Evolutionary conservation across 805 yeast species (phyloP).

Genomic region (Priceomyces melissophilus): DNA sequence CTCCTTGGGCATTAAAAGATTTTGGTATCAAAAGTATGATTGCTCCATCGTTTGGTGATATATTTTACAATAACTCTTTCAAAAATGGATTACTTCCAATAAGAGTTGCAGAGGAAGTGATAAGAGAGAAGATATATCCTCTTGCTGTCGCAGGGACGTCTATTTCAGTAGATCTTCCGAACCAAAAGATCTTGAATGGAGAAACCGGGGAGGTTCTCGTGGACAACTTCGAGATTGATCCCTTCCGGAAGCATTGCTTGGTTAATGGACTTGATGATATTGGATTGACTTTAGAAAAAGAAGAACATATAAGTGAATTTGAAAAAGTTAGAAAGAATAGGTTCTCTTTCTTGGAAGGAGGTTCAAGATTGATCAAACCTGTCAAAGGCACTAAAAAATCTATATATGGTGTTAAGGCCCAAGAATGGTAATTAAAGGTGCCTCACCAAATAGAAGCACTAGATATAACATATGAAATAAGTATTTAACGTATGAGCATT

Average conservation of each 20-base stretch:
- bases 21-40: conserved; percentile 94
- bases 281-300: conserved; percentile 91
- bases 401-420: conserved; percentile 61
- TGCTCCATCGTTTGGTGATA: conserved; percentile 98
- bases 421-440: conserved; percentile 57
- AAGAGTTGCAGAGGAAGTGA: conserved; percentile 77
- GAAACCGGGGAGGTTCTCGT: conserved; percentile 61
- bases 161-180: conserved; percentile 79
- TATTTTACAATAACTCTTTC: conserved; percentile 94
- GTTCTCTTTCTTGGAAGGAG: conserved; percentile 93
- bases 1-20: conserved; percentile 98
- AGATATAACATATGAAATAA: too few species aligned
- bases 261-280: conserved; percentile 95
- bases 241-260: conserved; percentile 91
- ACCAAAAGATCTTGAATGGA: conserved; percentile 75
- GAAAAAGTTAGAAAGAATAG: conserved; percentile 73
- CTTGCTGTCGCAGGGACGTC: conserved; percentile 69
- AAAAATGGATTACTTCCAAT: conserved; percentile 95
- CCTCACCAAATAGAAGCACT: too few species aligned
- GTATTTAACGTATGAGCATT: too few species aligned
- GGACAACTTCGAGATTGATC: conserved; percentile 82
- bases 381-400: conserved; percentile 66
- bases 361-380: conserved; percentile 66
- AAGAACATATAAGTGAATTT: conserved; percentile 65
- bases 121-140: conserved; percentile 70